These are phyloP conservation scores for Panus rudis DNA, from an alignment of 768 basidiomycete species.

Conservation along the genomic window DNA sequence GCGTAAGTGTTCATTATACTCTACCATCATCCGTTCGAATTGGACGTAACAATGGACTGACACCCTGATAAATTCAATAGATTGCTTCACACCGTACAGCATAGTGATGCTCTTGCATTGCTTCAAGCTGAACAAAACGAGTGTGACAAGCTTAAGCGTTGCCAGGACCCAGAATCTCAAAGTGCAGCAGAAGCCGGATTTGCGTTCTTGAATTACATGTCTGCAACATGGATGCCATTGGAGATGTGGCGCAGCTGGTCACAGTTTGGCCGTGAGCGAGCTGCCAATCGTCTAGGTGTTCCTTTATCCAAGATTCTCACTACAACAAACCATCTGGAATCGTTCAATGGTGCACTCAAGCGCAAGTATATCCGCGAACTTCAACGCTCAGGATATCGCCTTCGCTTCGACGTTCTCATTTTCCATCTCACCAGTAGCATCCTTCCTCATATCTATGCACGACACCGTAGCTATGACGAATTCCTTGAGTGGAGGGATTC, in stretches of 20 bases:
- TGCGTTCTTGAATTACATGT: slow-evolving; percentile 20
- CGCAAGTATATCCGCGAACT: slow-evolving; percentile 21
- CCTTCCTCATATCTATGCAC: slow-evolving; percentile 17
- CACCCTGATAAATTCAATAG: slow-evolving; percentile 3
- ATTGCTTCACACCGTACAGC: neutral
- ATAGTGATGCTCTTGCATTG: neutral
- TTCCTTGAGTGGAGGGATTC: neutral
- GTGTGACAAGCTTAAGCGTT: neutral
- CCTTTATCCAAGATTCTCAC: slow-evolving; percentile 24
- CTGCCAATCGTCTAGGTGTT: slow-evolving; percentile 17
- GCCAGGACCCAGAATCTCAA: neutral
- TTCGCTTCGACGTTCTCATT: slow-evolving; percentile 25
- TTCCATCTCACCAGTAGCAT: slow-evolving; percentile 12
- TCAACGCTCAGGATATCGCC: slow-evolving; percentile 22
- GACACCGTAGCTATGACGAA: neutral
- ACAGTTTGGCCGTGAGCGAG: slow-evolving; percentile 16
- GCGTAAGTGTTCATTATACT: neutral
- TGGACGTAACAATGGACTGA: neutral
- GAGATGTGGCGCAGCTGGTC: slow-evolving; percentile 30
- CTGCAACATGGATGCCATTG: slow-evolving; percentile 18
- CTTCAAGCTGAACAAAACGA: slow-evolving; percentile 1
- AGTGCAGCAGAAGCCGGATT: slow-evolving; percentile 8
- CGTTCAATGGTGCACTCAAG: slow-evolving; percentile 32
- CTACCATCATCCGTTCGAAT: neutral
- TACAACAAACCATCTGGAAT: slow-evolving; percentile 36